These are phyloP conservation scores for Neurospora sp. DNA, from an alignment of 495 filamentous ascomycete genomes.

Conservation along the genomic window DNA sequence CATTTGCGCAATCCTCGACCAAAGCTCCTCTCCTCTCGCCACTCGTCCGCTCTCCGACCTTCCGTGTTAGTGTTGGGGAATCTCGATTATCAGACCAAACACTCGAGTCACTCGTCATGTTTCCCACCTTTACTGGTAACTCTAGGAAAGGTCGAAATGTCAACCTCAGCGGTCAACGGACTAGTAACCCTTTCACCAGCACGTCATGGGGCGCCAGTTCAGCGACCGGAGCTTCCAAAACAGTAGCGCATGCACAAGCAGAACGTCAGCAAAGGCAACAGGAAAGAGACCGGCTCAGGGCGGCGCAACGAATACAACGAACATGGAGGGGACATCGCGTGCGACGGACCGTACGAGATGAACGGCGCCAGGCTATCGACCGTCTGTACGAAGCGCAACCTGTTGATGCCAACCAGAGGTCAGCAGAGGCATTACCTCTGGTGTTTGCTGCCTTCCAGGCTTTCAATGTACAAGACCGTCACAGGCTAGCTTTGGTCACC, in stretches of 20 bases:
- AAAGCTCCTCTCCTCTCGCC: neutral
- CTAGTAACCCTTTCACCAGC: conserved; percentile 63
- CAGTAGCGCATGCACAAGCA: conserved; percentile 75
- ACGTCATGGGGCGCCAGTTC: conserved; percentile 32
- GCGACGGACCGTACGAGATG: conserved; percentile 44
- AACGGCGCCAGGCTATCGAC: conserved; percentile 64
- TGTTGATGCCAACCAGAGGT: conserved; percentile 12
- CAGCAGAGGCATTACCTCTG: conserved; percentile 23
- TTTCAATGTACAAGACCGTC: conserved; percentile 20
- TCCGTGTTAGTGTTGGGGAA: neutral
- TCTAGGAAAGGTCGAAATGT: conserved; percentile 81
- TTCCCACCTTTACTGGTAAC: conserved; percentile 79
- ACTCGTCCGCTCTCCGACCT: neutral
- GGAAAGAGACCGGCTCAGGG: conserved; percentile 68
- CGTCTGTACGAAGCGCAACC: conserved; percentile 21
- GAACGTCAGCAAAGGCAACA: conserved; percentile 71
- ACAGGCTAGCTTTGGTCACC: conserved; percentile 24
- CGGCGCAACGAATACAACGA: conserved; percentile 64
- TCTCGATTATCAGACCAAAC: neutral
- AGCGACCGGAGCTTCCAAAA: conserved; percentile 54
- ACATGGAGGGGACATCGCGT: conserved; percentile 72
- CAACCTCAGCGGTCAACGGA: conserved; percentile 76
- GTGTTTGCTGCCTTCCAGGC: conserved; percentile 24
- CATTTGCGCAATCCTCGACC: neutral
- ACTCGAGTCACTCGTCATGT: conserved; percentile 45